phyloP scores from a whole-genome alignment of 768 basidiomycete species.

The Tricholoma matsutake region DNA sequence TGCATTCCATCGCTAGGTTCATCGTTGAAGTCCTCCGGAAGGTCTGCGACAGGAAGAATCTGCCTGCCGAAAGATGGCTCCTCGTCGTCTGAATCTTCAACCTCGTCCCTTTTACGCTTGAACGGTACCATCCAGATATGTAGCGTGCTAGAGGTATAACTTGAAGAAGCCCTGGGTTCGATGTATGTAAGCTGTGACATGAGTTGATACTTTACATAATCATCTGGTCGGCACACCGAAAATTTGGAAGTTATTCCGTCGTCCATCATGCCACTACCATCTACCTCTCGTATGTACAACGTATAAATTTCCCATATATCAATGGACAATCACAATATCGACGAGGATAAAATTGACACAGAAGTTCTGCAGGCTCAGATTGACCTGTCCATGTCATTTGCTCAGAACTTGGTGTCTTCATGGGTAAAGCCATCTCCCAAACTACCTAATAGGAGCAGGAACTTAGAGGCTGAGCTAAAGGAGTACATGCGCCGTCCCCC shows the following conservation, averaged over 20 bases:
- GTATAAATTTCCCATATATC: background rate
- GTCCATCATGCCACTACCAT: background rate
- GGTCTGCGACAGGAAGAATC: slow-evolving; percentile 76
- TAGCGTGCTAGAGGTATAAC: background rate
- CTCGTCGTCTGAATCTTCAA: slow-evolving; percentile 56
- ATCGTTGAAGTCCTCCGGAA: slow-evolving; percentile 65
- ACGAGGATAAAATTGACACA: slow-evolving; percentile 59
- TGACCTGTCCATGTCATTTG: slow-evolving; percentile 75
- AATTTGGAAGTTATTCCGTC: too few species aligned
- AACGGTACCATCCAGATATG: slow-evolving; percentile 22
- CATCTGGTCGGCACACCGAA: too few species aligned
- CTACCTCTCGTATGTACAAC: background rate
- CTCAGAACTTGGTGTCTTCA: slow-evolving; percentile 68
- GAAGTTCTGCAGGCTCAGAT: slow-evolving; percentile 80
- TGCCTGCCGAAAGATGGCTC: slow-evolving; percentile 63
- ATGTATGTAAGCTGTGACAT: too few species aligned
- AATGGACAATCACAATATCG: slow-evolving; percentile 24
- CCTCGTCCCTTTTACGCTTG: slow-evolving; percentile 57
- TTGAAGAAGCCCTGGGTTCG: background rate
- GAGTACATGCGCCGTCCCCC: slow-evolving; percentile 68
- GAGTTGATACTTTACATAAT: too few species aligned
- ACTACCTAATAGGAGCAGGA: slow-evolving; percentile 33
- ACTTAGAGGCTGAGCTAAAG: slow-evolving; percentile 54
- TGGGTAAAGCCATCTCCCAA: slow-evolving; percentile 65
- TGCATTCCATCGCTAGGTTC: slow-evolving; percentile 71